These are phyloP conservation scores for Colletotrichum sidae DNA, from an alignment of 2,329 filamentous ascomycete species.

Conservation along the genomic window DNA sequence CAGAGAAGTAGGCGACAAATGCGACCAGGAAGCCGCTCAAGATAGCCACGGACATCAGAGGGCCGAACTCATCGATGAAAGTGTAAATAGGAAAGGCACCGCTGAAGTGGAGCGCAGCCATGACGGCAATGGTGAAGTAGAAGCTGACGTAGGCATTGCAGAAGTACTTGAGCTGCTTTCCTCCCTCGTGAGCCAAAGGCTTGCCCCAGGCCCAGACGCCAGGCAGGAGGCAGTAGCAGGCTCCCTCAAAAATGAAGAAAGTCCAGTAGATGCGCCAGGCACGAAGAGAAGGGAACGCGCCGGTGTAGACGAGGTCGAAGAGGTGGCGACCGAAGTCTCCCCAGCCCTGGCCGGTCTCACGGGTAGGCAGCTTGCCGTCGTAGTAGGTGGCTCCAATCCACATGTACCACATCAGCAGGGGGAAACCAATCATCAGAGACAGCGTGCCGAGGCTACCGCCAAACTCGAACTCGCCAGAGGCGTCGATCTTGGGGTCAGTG, in stretches of 20 bases:
- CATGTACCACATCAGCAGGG: slow-evolving; percentile 94
- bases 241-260: slow-evolving; percentile 87
- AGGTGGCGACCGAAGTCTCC: slow-evolving; percentile 76
- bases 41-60: slow-evolving; percentile 92
- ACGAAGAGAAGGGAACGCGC: slow-evolving; percentile 83
- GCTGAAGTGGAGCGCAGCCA: slow-evolving; percentile 80
- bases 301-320: slow-evolving; percentile 77
- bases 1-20: slow-evolving; percentile 87
- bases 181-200: slow-evolving; percentile 82
- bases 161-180: slow-evolving; percentile 92
- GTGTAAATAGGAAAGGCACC: slow-evolving; percentile 91
- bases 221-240: slow-evolving; percentile 86
- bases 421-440: slow-evolving; percentile 88
- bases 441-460: slow-evolving; percentile 79
- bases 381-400: slow-evolving; percentile 92
- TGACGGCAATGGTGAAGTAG: slow-evolving; percentile 83
- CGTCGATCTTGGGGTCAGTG: slow-evolving; percentile 71
- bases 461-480: slow-evolving; percentile 80
- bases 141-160: slow-evolving; percentile 91
- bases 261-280: slow-evolving; percentile 96
- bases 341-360: slow-evolving; percentile 69
- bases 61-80: slow-evolving; percentile 94
- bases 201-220: slow-evolving; percentile 91
- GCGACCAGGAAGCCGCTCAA: slow-evolving; percentile 87
- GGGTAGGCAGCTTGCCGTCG: slow-evolving; percentile 79